Base-by-base conservation (phyloP, 768 basidiomycete genomes). In the Rhodosporidiobolus odoratus region DNA sequence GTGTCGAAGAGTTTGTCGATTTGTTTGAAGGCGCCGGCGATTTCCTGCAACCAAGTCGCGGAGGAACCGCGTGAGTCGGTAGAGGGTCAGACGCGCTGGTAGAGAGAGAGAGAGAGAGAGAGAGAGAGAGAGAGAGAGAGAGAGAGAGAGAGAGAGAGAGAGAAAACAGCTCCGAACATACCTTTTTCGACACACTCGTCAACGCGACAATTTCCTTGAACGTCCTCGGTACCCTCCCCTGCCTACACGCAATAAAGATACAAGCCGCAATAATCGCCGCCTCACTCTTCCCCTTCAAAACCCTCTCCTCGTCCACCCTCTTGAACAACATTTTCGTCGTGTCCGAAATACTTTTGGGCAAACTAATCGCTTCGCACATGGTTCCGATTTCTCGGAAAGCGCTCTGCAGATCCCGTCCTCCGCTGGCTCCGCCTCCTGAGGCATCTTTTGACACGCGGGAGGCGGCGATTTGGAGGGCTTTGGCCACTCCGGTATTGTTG, bases 261-360 rank as follows among this genome's bases (percentile, higher is more conserved):
- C 95, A 97, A 2, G 95, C 94, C 37, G 95, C 95, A 72, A 96
- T 92, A 78, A 96, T 88, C 9, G 93, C 93, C 68, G 93, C 89
- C 73, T 91, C 84, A 3, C 89, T 89, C 79, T 97, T 97, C 41
- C 92, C 92, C 57, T 90, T 88, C 6, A 95, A 83, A 32, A 94
- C 84, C 78, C 92, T 92, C 79, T 95, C 93, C 80, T 97, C 95
- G 80, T 96, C 92, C 27, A 91, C 91, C 54, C 94, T 90, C 81
- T 95, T 96, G 84, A 94, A 98, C 15, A 97, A 84, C 82, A 96
- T 93, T 80, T 97, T 96, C 58, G 93, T 93, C 71, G 92, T 92
- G 78, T 96, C 92, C 84, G 88, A 88, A 79, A 97, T 94, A 40
- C 88, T 90, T 80, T 92, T 91, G 0, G 92, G 91, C 19, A 98